Percentiles rank a stretch among this genome's conserved stretches.
phyloP scores from a whole-genome alignment of 345 rosid species.

The Lepidium sativum region DNA sequence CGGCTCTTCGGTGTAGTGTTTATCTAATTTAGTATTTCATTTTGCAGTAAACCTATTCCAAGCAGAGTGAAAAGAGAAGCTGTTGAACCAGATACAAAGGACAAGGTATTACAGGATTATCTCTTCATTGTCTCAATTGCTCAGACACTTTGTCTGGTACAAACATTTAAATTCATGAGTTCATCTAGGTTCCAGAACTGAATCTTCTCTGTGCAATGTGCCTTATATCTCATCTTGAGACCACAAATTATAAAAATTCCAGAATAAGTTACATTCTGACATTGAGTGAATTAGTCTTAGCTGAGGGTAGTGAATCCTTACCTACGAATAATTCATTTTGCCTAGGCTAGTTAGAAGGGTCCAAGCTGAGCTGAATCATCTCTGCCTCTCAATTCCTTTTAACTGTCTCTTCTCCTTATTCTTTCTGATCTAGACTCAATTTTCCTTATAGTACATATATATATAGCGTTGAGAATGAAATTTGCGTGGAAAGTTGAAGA shows the following conservation, averaged over 20 bases:
- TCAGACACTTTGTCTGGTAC: neutral
- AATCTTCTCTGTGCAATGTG: too few relatives aligned
- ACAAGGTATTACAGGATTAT: slow-evolving; percentile 31
- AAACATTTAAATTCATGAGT: neutral
- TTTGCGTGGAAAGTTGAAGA: neutral
- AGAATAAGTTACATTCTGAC: too few relatives aligned
- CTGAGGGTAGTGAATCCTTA: neutral
- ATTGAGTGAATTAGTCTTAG: neutral
- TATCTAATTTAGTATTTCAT: neutral
- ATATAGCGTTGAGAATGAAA: neutral
- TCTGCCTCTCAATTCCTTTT: neutral
- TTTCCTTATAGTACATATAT: neutral
- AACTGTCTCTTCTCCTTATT: neutral
- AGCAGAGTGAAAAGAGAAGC: slow-evolving; percentile 76
- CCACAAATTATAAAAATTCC: neutral
- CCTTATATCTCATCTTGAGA: neutral
- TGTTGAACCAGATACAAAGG: slow-evolving; percentile 53
- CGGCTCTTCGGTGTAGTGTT: neutral
- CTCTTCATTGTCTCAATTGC: neutral
- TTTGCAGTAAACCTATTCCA: slow-evolving; percentile 56
- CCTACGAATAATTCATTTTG: neutral
- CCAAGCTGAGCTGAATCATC: neutral
- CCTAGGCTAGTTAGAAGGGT: neutral
- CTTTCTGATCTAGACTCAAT: neutral
- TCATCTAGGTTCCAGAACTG: too few relatives aligned